Conservation (phyloP, 345 rosid species). For the Dipteronia sinensis region DNA sequence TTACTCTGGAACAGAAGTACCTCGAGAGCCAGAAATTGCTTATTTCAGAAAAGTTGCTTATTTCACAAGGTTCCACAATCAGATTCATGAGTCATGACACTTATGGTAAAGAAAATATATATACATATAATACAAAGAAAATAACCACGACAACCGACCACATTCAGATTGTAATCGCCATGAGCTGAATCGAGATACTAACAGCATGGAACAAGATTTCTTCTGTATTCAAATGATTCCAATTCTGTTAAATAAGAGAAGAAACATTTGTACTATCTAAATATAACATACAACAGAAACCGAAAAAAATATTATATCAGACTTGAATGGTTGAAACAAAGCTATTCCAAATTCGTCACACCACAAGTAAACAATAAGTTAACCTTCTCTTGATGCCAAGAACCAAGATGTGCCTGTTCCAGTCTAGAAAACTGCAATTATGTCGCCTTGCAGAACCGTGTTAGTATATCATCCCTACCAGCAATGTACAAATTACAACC, state of each 20-base stretch:
- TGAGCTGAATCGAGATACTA: background rate
- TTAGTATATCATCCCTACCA: background rate
- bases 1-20: too few relatives aligned
- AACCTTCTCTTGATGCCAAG: slow-evolving; percentile 1
- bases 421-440: background rate
- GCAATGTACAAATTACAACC: background rate
- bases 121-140: background rate
- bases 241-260: background rate
- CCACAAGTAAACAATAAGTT: background rate
- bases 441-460: background rate
- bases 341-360: background rate
- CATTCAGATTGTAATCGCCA: background rate
- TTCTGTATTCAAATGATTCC: background rate
- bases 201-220: background rate
- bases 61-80: background rate
- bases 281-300: background rate
- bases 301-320: background rate
- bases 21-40: background rate
- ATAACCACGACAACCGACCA: background rate
- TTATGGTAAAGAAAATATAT: background rate
- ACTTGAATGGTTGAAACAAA: background rate
- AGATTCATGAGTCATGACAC: background rate
- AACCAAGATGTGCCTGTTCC: background rate
- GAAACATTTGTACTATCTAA: background rate
- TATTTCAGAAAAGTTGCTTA: background rate